Percentiles rank a stretch among this genome's conserved stretches.
Evolutionary conservation across 2,329 filamentous ascomycete genomes (phyloP).

Genomic region (Huntiella savannae): DNA sequence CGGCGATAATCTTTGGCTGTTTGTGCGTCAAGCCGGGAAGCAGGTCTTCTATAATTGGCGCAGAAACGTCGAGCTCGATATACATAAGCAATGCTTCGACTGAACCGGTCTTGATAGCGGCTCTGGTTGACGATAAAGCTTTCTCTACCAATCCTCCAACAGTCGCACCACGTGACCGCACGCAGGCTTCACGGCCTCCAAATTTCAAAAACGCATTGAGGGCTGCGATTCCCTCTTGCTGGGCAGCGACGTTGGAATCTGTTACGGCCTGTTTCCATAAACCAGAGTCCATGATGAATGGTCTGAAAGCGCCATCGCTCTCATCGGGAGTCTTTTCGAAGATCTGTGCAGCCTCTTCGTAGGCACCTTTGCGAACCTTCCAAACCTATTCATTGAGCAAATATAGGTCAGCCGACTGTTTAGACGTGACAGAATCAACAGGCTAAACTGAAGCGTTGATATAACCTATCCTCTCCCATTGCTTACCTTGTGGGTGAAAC

Average conservation of each 20-base stretch:
- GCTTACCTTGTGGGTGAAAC: slow-evolving; percentile 62
- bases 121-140: slow-evolving; percentile 68
- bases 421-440: background rate
- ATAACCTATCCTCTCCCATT: background rate
- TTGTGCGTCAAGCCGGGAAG: slow-evolving; percentile 70
- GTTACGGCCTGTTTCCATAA: slow-evolving; percentile 85
- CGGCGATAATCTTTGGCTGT: slow-evolving; percentile 67
- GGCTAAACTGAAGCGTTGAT: background rate
- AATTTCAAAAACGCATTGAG: slow-evolving; percentile 87
- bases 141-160: slow-evolving; percentile 76
- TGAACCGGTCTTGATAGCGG: slow-evolving; percentile 71
- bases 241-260: slow-evolving; percentile 92
- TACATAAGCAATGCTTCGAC: slow-evolving; percentile 75
- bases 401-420: background rate
- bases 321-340: slow-evolving; percentile 77
- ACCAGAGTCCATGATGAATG: slow-evolving; percentile 67
- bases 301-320: slow-evolving; percentile 64
- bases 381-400: slow-evolving; percentile 40
- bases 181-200: slow-evolving; percentile 59
- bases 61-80: slow-evolving; percentile 72
- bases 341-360: slow-evolving; percentile 76
- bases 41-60: slow-evolving; percentile 76
- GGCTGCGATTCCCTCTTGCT: slow-evolving; percentile 76
- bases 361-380: slow-evolving; percentile 92
- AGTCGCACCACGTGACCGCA: slow-evolving; percentile 57